Base-by-base conservation (phyloP, 768 basidiomycete genomes). In the Agaricus blazei region DNA sequence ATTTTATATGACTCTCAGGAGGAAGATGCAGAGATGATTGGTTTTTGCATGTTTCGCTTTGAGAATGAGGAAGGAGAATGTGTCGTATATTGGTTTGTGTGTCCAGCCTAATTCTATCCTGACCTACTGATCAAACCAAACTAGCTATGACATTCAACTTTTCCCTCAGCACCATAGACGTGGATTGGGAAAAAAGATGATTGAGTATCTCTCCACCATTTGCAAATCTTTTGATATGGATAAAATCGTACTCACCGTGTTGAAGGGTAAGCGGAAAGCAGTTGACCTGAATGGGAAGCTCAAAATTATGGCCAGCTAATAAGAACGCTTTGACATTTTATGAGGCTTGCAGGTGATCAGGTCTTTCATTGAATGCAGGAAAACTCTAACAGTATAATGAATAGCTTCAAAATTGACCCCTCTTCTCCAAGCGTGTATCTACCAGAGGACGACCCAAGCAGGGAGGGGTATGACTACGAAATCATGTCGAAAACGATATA, bases 61-160 rank as follows among this genome's bases (percentile, higher is more conserved):
- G 90, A 91, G 53, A 64, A 71, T 28, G 91, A 93, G 59, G 75
- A 81, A 8, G 72, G 71, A 4, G 75, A 81, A 57, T 69, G 82
- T 54, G 67, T 88, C 3, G 48, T 90, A 3, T 93, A 93, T 64
- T 92, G 89, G 90, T 90, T 61, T 27, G 67, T 61, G 41, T 19
- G 44, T 23, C 38, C 42, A 19, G 29, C 41, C 38, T 37, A 41
- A 28, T 40, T 31, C 27, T 52, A 15, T n/a, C 23, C 40, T 28
- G 9, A 42, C 9, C 47, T 46, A 14, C 34, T 50, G 14, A 34
- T 6, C 15, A 23, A 55, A 50, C 9, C 15, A 23, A 55, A 50
- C 9, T 55, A 93, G 90, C 65, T 93, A 93, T 64, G 91, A 93
- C 50, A 68, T 92, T 3, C 90, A 93, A 62, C 78, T 92, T 2